phyloP scores from a whole-genome alignment of 768 basidiomycete genomes.

The Tulasnella sp. region DNA sequence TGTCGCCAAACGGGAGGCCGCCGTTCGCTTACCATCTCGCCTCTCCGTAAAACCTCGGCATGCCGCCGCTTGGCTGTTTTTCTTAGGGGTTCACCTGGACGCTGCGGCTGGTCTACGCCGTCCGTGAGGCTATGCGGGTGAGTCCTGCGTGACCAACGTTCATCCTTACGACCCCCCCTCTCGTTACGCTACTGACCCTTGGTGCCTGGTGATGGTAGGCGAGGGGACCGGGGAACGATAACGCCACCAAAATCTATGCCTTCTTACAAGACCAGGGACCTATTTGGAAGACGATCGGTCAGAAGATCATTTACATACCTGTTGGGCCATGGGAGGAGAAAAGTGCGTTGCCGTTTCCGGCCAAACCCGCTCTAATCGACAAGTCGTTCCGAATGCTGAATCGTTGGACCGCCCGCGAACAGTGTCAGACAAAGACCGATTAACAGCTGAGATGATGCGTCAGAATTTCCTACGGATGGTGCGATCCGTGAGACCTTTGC shows the following conservation, averaged over 20 bases:
- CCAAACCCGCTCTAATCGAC: background rate
- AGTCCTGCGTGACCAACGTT: background rate
- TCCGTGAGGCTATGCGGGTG: conserved; percentile 9
- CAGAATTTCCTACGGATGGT: conserved; percentile 15
- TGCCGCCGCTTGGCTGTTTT: background rate
- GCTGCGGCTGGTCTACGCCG: background rate
- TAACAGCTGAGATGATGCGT: conserved; percentile 19
- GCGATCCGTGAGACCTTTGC: background rate
- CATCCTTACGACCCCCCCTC: no score
- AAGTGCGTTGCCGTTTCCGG: background rate
- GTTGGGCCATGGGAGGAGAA: conserved; percentile 31
- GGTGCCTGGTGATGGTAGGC: background rate
- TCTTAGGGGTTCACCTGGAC: conserved; percentile 30
- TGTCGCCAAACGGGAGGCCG: background rate
- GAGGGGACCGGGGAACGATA: background rate
- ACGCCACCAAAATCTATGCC: background rate
- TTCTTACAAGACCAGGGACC: background rate
- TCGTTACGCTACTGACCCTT: background rate
- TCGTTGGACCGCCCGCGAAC: no score
- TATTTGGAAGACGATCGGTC: conserved; percentile 10
- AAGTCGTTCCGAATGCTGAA: background rate
- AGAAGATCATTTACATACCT: conserved; percentile 21
- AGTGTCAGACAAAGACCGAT: conserved; percentile 22
- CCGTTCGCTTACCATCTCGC: background rate
- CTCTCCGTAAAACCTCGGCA: background rate